A percentile compares a stretch with the other conserved stretches of the same genome.
Evolutionary conservation across 1,284 basidiomycete genomes (phyloP).

Genomic region (Retiboletus flavoniger): DNA sequence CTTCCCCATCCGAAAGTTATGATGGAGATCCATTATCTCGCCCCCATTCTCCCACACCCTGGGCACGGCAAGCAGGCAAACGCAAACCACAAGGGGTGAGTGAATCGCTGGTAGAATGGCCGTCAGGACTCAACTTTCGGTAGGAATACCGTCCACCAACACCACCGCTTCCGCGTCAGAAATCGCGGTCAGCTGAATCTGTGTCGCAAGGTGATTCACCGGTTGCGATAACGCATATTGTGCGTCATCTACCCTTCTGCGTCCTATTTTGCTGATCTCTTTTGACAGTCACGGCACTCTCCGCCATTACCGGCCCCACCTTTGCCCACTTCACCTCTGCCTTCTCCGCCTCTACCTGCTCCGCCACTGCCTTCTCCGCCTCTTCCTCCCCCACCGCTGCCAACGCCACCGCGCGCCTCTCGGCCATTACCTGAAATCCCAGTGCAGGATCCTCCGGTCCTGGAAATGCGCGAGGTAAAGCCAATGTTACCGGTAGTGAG

Average conservation of each 20-base stretch:
- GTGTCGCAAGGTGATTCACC: constrained; percentile 32
- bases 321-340: constrained; percentile 8
- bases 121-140: constrained; percentile 5
- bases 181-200: constrained; percentile 31
- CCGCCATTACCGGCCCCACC: constrained; percentile 32
- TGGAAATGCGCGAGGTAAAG: constrained; percentile 26
- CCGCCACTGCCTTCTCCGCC: constrained; percentile 27
- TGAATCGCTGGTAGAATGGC: constrained; percentile 3
- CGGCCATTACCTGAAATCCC: constrained; percentile 35
- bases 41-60: constrained; percentile 36
- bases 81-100: constrained; percentile 39
- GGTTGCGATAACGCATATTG: constrained; percentile 28
- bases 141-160: constrained; percentile 58
- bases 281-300: constrained; percentile 29
- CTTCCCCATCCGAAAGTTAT: constrained; percentile 37
- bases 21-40: constrained; percentile 38
- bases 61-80: constrained; percentile 26
- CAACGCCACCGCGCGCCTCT: constrained; percentile 31
- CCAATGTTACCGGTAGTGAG: constrained; percentile 11
- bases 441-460: constrained; percentile 12
- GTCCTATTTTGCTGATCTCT: constrained; percentile 5
- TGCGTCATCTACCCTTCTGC: constrained; percentile 10
- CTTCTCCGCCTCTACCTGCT: constrained; percentile 9
- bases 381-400: constrained; percentile 29
- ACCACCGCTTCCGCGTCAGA: constrained; percentile 48